Conservation (phyloP, 2,329 filamentous ascomycete genomes). For the Raffaelea albimanens region DNA sequence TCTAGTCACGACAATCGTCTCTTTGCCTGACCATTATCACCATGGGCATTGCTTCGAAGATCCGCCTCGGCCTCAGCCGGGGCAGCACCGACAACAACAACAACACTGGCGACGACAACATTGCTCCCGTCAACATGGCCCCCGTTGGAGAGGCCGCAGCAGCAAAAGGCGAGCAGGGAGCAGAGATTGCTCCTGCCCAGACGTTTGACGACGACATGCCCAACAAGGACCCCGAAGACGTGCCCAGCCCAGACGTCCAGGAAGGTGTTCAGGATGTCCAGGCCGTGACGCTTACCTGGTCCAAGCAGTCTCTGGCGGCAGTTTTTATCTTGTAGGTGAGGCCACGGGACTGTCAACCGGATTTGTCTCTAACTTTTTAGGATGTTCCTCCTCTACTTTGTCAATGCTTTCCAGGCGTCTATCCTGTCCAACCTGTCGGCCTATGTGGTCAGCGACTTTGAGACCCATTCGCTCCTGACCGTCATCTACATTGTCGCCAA, state of each 20-base stretch:
- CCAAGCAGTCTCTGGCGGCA: constrained; percentile 26
- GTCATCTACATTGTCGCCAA: constrained; percentile 43
- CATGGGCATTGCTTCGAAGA: not conserved
- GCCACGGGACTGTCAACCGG: no score
- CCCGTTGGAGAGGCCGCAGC: not conserved
- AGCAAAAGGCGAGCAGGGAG: not conserved
- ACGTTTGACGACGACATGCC: constrained; percentile 2
- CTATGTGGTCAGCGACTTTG: constrained; percentile 40
- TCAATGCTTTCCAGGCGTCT: constrained; percentile 36
- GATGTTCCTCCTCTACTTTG: constrained; percentile 40
- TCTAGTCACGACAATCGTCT: no score
- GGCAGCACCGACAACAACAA: not conserved
- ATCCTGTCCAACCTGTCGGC: constrained; percentile 32
- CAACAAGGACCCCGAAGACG: constrained; percentile 2
- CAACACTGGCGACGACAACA: not conserved
- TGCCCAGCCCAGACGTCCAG: constrained; percentile 20
- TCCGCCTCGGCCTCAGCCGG: not conserved
- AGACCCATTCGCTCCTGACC: constrained; percentile 42
- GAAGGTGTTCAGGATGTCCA: constrained; percentile 37
- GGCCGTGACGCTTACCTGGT: constrained; percentile 34
- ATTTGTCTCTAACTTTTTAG: constrained; percentile 12
- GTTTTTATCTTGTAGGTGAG: constrained; percentile 35
- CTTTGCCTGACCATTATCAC: not conserved
- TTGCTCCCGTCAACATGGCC: not conserved
- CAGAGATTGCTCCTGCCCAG: not conserved